Evolutionary conservation across 2,329 filamentous ascomycete genomes (phyloP), one percentile per base, ranked within the genome.

Genomic region (Ophiosphaerella korrae): DNA sequence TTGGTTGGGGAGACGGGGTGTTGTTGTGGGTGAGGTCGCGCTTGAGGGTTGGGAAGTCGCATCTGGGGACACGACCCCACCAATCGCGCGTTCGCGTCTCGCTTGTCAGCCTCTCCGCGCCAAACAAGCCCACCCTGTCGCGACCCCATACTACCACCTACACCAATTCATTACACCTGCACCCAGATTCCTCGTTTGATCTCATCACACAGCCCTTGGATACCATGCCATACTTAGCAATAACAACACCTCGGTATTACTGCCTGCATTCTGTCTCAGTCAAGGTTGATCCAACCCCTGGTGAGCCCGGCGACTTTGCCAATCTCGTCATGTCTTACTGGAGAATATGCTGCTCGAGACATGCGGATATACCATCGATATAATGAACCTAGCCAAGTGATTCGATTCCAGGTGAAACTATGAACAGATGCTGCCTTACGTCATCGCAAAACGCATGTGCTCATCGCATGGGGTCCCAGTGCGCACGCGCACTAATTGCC

Each of bases 1-100:
- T 37, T 42, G 23, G 43, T 35, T 45, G 50, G 49, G 37, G 34
- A 23, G 26, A 29, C 26, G 7, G 26, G 11, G 26, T 50, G 50
- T 55, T 63, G 57, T 62, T 58, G 56, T 50, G 51, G 42, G 26
- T 36, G 26, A 38, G 35, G 63, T 58, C 62, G 62, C 63, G 63
- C 49, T 58, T 53, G 50, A 40, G 52, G 52, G 58, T 58, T 59
- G 55, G 53, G 48, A 57, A 54, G 52, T 56, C 36, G 50, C 54
- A 63, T 38, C 39, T 39, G 31, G 31, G 37, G 38, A 47, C 38
- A 31, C 39, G 41, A 50, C 44, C 46, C 18, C 18, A 21, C 18
- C 18, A 21, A 21, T 21, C 18, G 18, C 18, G 18, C 18, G 18
- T 21, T 21, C 18, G 18, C 18, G 56, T 60, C 56, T 52, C 51